Evolutionary conservation across 2,329 filamentous ascomycete species (phyloP).

Genomic region (Verticillium dahliae): DNA sequence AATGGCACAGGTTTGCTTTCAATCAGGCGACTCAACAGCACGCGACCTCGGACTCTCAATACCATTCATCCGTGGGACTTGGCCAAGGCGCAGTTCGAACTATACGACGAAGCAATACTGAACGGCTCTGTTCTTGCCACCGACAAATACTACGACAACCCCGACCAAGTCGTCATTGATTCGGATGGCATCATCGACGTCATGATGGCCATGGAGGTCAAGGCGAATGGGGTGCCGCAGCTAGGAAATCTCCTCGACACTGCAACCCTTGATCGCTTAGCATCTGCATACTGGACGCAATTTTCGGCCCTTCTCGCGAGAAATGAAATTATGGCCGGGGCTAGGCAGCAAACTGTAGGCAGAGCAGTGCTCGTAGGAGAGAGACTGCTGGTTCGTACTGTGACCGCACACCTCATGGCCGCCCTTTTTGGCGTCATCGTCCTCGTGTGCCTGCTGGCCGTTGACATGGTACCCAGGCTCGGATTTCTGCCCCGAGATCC

Average conservation of each 20-base stretch:
- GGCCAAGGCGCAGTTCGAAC: constrained; percentile 15
- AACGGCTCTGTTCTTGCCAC: constrained; percentile 4
- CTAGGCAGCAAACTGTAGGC: constrained; percentile 13
- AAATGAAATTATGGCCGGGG: constrained; percentile 20
- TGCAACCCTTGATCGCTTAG: constrained; percentile 16
- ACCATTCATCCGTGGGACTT: constrained; percentile 18
- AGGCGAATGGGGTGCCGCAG: constrained; percentile 11
- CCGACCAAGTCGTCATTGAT: constrained; percentile 16
- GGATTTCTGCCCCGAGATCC: constrained; percentile 29
- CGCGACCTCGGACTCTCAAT: constrained; percentile 7
- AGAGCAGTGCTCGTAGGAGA: constrained; percentile 18
- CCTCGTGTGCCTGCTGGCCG: constrained; percentile 12
- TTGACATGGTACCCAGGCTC: constrained; percentile 18
- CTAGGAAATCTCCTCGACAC: constrained; percentile 17
- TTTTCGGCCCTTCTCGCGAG: constrained; percentile 25
- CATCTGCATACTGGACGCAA: constrained; percentile 24
- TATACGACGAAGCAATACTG: constrained; percentile 11
- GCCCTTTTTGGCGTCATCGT: constrained; percentile 19
- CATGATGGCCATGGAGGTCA: constrained; percentile 20
- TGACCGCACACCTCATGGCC: constrained; percentile 23
- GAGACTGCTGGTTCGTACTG: constrained; percentile 20
- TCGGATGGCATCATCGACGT: constrained; percentile 25
- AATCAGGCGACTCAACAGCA: constrained; percentile 5
- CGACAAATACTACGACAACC: constrained; percentile 13
- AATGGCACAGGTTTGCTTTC: constrained; percentile 13